Percentiles rank a stretch among this genome's conserved stretches.
These are phyloP conservation scores for Camelina neglecta DNA, from an alignment of 345 rosid genomes.

Conservation along the genomic window DNA sequence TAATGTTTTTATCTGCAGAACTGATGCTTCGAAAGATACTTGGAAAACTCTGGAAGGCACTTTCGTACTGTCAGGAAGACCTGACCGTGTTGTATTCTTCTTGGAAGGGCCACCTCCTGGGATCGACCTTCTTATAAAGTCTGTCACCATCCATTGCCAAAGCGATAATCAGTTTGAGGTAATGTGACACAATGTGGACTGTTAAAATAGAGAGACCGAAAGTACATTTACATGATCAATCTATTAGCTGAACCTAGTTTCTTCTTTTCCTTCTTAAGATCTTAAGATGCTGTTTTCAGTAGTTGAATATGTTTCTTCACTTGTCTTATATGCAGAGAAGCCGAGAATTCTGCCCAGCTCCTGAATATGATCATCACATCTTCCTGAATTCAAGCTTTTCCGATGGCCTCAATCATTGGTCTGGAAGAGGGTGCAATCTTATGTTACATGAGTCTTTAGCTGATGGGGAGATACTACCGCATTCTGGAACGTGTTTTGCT, in stretches of 20 bases:
- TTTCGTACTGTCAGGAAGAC: constrained; percentile 66
- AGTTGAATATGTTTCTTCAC: too few species aligned
- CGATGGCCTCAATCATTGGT: constrained; percentile 84
- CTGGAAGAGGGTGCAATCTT: constrained; percentile 92
- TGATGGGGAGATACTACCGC: constrained; percentile 72
- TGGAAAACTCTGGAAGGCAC: constrained; percentile 85
- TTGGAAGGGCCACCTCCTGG: constrained; percentile 96
- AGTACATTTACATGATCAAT: constrained; percentile 2
- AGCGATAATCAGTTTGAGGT: constrained; percentile 54
- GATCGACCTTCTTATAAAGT: constrained; percentile 70
- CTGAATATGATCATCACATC: constrained; percentile 61
- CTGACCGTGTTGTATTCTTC: constrained; percentile 72
- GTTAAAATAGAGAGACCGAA: background rate
- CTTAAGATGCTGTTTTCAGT: too few species aligned
- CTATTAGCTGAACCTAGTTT: constrained; percentile 10
- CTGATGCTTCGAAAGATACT: constrained; percentile 58
- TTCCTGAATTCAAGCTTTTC: constrained; percentile 77
- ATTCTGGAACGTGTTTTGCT: constrained; percentile 74
- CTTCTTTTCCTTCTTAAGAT: constrained; percentile 1
- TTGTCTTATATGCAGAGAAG: background rate
- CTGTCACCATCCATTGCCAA: constrained; percentile 61
- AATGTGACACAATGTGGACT: constrained; percentile 31
- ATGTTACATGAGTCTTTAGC: constrained; percentile 77
- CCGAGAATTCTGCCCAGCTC: constrained; percentile 39
- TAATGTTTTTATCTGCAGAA: constrained; percentile 54